Conservation (phyloP, 1,284 basidiomycete species). For the Peniophora sp. region DNA sequence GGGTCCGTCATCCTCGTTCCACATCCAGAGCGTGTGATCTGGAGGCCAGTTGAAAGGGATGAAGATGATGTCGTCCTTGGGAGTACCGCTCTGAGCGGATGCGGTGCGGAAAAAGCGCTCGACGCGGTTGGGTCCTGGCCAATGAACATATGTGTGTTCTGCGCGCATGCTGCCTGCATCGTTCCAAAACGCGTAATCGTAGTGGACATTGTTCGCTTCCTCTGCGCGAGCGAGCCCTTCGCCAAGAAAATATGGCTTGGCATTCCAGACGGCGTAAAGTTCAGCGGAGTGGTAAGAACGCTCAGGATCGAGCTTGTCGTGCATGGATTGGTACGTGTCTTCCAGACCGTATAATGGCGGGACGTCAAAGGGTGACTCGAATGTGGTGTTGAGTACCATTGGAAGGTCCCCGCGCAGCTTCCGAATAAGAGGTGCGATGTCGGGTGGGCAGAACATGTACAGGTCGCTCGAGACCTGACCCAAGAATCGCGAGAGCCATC, state of each 20-base stretch:
- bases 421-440: slow-evolving; percentile 26
- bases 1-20: slow-evolving; percentile 38
- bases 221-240: too few species aligned
- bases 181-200: slow-evolving; percentile 45
- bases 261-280: too few species aligned
- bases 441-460: slow-evolving; percentile 43
- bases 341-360: too few species aligned
- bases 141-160: slow-evolving; percentile 30
- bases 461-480: slow-evolving; percentile 33
- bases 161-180: slow-evolving; percentile 42
- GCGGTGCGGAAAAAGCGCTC: slow-evolving; percentile 32
- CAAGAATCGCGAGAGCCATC: slow-evolving; percentile 17
- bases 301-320: too few species aligned
- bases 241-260: too few species aligned
- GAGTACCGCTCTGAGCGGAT: slow-evolving; percentile 7
- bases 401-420: too few species aligned
- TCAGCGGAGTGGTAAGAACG: too few species aligned
- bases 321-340: too few species aligned
- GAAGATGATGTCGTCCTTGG: slow-evolving; percentile 36
- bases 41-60: slow-evolving; percentile 34
- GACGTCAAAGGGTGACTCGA: too few species aligned
- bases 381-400: too few species aligned
- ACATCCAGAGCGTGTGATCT: slow-evolving; percentile 19
- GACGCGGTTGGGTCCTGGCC: slow-evolving; percentile 36
- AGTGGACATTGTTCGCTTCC: slow-evolving; percentile 27